Evolutionary conservation across 164 flowering plant species (phyloP).

Genomic region (Macadamia integrifolia): DNA sequence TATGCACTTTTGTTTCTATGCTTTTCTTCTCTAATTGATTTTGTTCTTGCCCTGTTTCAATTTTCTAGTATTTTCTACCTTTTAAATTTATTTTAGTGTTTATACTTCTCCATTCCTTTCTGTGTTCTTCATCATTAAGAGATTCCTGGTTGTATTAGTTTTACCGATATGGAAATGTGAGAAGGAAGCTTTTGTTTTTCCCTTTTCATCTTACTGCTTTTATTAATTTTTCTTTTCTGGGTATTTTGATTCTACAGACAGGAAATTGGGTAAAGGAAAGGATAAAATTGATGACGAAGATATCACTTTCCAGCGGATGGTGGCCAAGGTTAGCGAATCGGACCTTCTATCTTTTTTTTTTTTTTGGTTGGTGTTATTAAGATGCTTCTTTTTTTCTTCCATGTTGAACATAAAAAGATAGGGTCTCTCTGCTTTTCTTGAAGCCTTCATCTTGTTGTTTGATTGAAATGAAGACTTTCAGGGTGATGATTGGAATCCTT

Average conservation of each 20-base stretch:
- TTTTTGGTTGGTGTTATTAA: neutral
- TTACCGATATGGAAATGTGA: neutral
- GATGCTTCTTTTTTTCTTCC: no score
- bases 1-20: neutral
- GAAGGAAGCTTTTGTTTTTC: neutral
- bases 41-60: neutral
- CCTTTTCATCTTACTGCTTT: neutral
- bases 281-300: constrained; percentile 92
- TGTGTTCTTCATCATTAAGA: neutral
- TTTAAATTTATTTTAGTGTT: neutral
- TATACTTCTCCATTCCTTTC: neutral
- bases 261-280: constrained; percentile 87
- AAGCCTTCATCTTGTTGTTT: no score
- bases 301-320: constrained; percentile 95
- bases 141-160: no score
- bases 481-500: no score
- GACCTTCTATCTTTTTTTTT: constrained; percentile 14
- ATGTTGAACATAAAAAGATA: no score
- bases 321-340: constrained; percentile 90
- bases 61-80: neutral
- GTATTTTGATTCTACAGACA: constrained; percentile 41
- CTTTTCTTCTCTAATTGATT: constrained; percentile 1
- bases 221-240: neutral
- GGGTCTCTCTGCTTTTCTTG: no score
- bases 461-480: no score